Conservation (phyloP, 345 rosid genomes). For the Moringa oleifera region DNA sequence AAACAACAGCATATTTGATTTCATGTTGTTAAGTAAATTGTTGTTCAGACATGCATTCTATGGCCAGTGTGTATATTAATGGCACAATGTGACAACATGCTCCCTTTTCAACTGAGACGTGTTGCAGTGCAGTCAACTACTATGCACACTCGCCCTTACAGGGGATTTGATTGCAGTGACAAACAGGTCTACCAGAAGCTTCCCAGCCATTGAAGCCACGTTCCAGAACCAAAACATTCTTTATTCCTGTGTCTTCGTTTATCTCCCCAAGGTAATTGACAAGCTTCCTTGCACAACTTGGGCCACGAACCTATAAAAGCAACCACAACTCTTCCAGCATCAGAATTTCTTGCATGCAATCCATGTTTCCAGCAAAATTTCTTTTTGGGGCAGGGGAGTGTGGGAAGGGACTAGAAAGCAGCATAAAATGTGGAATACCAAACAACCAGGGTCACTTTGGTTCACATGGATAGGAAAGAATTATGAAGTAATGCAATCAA, state of each 20-base stretch:
- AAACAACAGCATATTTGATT: background rate
- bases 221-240: conserved; percentile 61
- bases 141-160: conserved; percentile 48
- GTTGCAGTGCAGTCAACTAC: background rate
- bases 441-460: no score
- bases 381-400: no score
- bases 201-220: conserved; percentile 92
- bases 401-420: no score
- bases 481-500: no score
- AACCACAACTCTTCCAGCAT: background rate
- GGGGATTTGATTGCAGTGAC: conserved; percentile 61
- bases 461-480: no score
- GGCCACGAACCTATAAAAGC: conserved; percentile 78
- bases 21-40: background rate
- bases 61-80: background rate
- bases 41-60: background rate
- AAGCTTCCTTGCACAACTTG: conserved; percentile 77
- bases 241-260: conserved; percentile 66
- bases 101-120: no score
- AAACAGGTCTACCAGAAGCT: conserved; percentile 79
- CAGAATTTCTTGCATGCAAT: background rate
- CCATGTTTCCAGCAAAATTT: background rate
- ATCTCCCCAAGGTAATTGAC: conserved; percentile 60
- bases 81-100: no score
- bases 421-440: no score